Conservation (phyloP, 495 filamentous ascomycete genomes). For the Aspergillus bertholletiae region DNA sequence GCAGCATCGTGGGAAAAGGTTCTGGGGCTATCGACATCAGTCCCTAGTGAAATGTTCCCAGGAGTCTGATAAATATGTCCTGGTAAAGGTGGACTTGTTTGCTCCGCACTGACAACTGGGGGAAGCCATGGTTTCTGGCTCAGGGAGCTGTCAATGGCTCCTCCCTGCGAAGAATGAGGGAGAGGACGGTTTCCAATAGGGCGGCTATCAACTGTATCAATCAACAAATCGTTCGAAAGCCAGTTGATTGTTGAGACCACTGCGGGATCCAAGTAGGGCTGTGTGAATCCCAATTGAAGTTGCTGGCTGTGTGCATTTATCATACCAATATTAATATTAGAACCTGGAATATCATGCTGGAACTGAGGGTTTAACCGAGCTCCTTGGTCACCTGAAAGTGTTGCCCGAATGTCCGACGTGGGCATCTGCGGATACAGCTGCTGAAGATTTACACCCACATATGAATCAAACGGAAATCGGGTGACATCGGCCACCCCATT, state of each 20-base stretch:
- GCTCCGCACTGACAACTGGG: slow-evolving; percentile 19
- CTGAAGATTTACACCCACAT: slow-evolving; percentile 7
- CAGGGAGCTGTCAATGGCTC: slow-evolving; percentile 13
- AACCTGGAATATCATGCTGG: slow-evolving; percentile 12
- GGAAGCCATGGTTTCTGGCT: slow-evolving; percentile 29
- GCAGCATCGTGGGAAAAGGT: slow-evolving; percentile 15
- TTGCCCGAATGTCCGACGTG: slow-evolving; percentile 9
- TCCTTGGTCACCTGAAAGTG: slow-evolving; percentile 7
- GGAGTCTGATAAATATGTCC: slow-evolving; percentile 20
- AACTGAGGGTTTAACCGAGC: slow-evolving; percentile 6
- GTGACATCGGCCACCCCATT: slow-evolving; percentile 1
- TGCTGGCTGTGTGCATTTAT: slow-evolving; percentile 21
- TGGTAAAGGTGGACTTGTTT: slow-evolving; percentile 14
- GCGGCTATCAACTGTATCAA: slow-evolving; percentile 10
- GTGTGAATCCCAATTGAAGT: slow-evolving; percentile 20
- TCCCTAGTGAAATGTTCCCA: slow-evolving; percentile 18
- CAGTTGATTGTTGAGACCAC: slow-evolving; percentile 35
- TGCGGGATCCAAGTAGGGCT: slow-evolving; percentile 23
- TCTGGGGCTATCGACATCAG: slow-evolving; percentile 15
- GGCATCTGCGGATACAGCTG: slow-evolving; percentile 12
- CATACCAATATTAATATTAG: slow-evolving; percentile 15
- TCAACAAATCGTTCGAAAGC: slow-evolving; percentile 28
- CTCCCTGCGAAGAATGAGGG: slow-evolving; percentile 18
- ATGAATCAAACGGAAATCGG: slow-evolving; percentile 6
- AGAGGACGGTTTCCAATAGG: slow-evolving; percentile 5